These are phyloP conservation scores for Marasmius fiardii DNA, from an alignment of 1,284 basidiomycete species.

Conservation along the genomic window DNA sequence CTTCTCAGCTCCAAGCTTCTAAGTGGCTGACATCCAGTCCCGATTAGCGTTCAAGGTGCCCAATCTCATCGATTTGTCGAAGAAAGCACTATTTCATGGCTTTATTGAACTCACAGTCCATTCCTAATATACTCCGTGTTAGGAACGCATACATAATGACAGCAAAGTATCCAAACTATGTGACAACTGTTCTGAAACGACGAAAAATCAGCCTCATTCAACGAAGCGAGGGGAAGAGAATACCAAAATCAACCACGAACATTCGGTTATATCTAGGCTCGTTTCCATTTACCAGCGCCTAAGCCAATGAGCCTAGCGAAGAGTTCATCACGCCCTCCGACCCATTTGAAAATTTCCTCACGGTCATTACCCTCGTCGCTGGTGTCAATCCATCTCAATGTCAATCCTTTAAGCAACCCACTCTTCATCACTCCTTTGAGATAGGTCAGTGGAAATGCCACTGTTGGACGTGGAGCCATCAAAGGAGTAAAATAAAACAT, in stretches of 20 bases:
- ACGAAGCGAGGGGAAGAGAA: background rate
- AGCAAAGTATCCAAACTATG: too few species aligned
- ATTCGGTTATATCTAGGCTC: slow-evolving; percentile 18
- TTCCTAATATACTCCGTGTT: too few species aligned
- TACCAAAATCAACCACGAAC: too few species aligned
- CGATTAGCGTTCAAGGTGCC: too few species aligned
- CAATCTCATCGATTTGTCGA: too few species aligned
- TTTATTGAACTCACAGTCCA: too few species aligned
- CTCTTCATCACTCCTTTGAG: slow-evolving; percentile 58
- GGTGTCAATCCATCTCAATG: slow-evolving; percentile 41
- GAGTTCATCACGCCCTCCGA: slow-evolving; percentile 59
- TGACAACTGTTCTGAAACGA: too few species aligned
- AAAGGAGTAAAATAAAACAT: slow-evolving; percentile 55
- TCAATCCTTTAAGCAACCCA: slow-evolving; percentile 49
- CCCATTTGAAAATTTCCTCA: slow-evolving; percentile 52
- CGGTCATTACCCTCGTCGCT: slow-evolving; percentile 33
- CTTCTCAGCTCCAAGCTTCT: too few species aligned
- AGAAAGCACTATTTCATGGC: too few species aligned
- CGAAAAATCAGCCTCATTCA: background rate
- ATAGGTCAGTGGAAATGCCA: slow-evolving; percentile 41
- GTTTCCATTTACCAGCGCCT: slow-evolving; percentile 37
- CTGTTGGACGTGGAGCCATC: slow-evolving; percentile 39
- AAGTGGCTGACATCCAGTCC: too few species aligned
- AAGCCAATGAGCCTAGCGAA: slow-evolving; percentile 64
- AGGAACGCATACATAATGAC: too few species aligned